Conservation (phyloP, 2,329 filamentous ascomycete species). For the Talaromyces rugulosus region DNA sequence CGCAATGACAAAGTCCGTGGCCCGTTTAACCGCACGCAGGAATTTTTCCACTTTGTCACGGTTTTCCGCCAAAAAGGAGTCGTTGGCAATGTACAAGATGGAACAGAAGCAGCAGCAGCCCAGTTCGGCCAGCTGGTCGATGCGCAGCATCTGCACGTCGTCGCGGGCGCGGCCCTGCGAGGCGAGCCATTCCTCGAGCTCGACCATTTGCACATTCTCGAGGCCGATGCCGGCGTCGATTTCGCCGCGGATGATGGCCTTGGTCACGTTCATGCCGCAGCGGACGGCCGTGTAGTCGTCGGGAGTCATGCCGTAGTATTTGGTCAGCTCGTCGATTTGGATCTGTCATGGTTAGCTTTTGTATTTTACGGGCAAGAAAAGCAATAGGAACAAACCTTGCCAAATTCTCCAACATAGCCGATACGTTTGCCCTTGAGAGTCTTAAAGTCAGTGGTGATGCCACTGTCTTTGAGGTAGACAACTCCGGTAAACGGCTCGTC, state of each 20-base stretch:
- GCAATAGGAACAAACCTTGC: constrained; percentile 47
- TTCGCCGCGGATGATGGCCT: constrained; percentile 67
- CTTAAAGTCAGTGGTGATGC: constrained; percentile 70
- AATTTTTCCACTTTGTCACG: constrained; percentile 64
- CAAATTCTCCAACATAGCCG: constrained; percentile 76
- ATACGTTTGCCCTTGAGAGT: constrained; percentile 72
- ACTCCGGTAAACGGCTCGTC: constrained; percentile 78
- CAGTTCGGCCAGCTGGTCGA: constrained; percentile 73
- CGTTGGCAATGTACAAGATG: constrained; percentile 76
- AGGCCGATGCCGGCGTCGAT: constrained; percentile 74
- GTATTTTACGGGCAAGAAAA: neutral
- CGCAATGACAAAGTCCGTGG: constrained; percentile 67
- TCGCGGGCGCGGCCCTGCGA: constrained; percentile 57
- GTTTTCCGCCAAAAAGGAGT: constrained; percentile 62
- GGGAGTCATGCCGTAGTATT: constrained; percentile 70
- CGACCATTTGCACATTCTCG: constrained; percentile 80
- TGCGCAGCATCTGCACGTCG: constrained; percentile 76
- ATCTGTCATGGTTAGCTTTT: constrained; percentile 46
- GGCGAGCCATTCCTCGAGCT: constrained; percentile 71
- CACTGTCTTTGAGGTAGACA: constrained; percentile 69
- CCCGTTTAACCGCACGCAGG: constrained; percentile 68
- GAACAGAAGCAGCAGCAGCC: constrained; percentile 83
- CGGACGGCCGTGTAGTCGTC: constrained; percentile 71
- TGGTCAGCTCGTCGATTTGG: constrained; percentile 76
- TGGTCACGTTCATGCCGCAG: constrained; percentile 77